Conservation (phyloP, 768 basidiomycete genomes). For the Leucosporidium creatinivorum region DNA sequence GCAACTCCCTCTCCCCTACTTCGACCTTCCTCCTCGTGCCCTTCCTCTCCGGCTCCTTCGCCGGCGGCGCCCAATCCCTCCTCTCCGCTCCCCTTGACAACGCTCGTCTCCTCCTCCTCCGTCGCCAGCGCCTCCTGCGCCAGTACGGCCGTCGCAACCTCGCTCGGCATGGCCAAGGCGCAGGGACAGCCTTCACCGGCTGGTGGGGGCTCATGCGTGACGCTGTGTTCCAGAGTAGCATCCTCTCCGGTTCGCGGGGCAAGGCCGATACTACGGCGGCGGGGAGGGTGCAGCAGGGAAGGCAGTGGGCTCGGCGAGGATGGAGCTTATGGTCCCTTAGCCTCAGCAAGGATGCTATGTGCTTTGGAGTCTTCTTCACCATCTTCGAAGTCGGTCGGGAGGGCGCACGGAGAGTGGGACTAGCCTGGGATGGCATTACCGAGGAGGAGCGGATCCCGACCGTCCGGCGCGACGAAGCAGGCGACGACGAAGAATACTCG, state of each 20-base stretch:
- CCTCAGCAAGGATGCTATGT: constrained; percentile 30
- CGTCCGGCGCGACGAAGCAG: background rate
- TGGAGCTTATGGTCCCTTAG: constrained; percentile 30
- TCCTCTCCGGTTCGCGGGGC: background rate
- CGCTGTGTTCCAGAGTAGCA: constrained; percentile 15
- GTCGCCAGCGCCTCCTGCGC: constrained; percentile 24
- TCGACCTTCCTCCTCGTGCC: constrained; percentile 21
- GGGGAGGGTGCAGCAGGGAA: background rate
- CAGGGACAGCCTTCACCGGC: constrained; percentile 6
- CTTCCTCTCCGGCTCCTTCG: constrained; percentile 32
- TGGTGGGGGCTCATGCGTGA: constrained; percentile 25
- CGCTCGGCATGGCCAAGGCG: background rate
- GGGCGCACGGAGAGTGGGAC: constrained; percentile 12
- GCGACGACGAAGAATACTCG: background rate
- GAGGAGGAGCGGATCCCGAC: background rate
- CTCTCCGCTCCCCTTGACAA: constrained; percentile 37
- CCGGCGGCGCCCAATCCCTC: constrained; percentile 34
- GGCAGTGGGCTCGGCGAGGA: constrained; percentile 24
- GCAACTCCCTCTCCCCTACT: background rate
- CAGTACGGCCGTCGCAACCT: constrained; percentile 3
- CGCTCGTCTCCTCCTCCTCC: constrained; percentile 32
- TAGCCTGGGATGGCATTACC: constrained; percentile 12
- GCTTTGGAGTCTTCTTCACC: constrained; percentile 35
- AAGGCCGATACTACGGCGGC: too few species aligned
- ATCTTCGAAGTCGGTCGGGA: constrained; percentile 32